These are phyloP conservation scores for Diospyros kaki DNA, from an alignment of 148 eudicot species.

Conservation along the genomic window DNA sequence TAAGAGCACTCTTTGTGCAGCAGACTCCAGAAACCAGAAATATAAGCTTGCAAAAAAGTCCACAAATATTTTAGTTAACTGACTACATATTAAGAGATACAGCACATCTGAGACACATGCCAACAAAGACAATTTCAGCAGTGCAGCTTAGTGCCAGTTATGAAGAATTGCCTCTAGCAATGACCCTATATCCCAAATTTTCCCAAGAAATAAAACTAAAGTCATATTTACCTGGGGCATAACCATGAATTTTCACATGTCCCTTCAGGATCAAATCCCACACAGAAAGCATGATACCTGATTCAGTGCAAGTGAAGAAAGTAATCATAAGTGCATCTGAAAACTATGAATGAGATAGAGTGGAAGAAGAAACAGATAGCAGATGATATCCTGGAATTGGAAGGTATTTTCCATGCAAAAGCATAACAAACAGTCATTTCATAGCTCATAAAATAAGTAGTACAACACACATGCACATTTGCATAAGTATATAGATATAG, in stretches of 20 bases:
- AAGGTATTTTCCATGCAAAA: constrained; percentile 3
- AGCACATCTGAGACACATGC: not conserved
- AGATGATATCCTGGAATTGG: not conserved
- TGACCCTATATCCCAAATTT: not conserved
- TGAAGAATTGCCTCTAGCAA: not conserved
- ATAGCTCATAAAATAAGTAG: not conserved
- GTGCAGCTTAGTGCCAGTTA: not conserved
- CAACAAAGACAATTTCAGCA: not conserved
- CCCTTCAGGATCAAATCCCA: constrained; percentile 87
- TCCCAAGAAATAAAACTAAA: not conserved
- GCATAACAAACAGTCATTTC: not conserved
- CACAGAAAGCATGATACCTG: constrained; percentile 99
- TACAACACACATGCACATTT: not conserved
- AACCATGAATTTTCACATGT: constrained; percentile 76
- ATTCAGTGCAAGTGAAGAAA: constrained; percentile 27
- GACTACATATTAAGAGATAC: not conserved
- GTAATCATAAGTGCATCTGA: constrained; percentile 4
- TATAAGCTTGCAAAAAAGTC: constrained; percentile 1
- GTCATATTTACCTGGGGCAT: constrained; percentile 71
- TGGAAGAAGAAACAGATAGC: not conserved
- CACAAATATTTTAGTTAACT: not conserved
- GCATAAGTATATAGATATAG: no score
- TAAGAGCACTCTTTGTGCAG: not conserved
- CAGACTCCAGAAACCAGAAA: not conserved
- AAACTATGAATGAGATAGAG: constrained; percentile 1